Percentiles rank a stretch among this genome's conserved stretches.
Evolutionary conservation across 2,329 filamentous ascomycete genomes (phyloP).

Genomic region (Chaetomium globosum): DNA sequence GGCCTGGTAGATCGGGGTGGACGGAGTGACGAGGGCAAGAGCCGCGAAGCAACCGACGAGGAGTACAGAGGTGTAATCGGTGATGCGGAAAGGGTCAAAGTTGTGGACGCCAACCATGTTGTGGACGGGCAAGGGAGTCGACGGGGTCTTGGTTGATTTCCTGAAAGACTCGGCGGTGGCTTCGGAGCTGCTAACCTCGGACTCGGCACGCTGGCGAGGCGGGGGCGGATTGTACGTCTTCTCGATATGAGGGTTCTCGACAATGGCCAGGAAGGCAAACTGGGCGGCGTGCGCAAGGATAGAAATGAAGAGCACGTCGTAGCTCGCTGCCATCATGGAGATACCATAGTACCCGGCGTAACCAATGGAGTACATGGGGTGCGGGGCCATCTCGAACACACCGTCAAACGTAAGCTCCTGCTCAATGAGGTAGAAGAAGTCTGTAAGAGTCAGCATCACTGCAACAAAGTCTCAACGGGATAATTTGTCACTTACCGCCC

Average conservation of each 20-base stretch:
- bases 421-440: conserved; percentile 98
- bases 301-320: conserved; percentile 95
- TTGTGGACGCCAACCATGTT: conserved; percentile 81
- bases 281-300: conserved; percentile 92
- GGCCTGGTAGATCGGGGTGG: conserved; percentile 72
- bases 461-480: neutral
- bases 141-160: conserved; percentile 21
- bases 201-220: conserved; percentile 61
- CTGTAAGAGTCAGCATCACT: conserved; percentile 44
- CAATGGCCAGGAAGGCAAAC: conserved; percentile 85
- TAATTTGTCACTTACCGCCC: conserved; percentile 55
- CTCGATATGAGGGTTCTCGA: conserved; percentile 97
- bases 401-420: conserved; percentile 97
- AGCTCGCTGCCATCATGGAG: conserved; percentile 96
- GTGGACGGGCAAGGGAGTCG: conserved; percentile 70
- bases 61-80: conserved; percentile 79
- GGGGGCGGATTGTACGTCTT: conserved; percentile 93
- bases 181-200: conserved; percentile 35
- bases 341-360: conserved; percentile 99
- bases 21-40: conserved; percentile 75
- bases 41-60: conserved; percentile 74
- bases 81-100: conserved; percentile 83
- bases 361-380: conserved; percentile 98
- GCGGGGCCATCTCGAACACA: conserved; percentile 97
- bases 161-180: conserved; percentile 15